Percentiles rank a stretch among this genome's conserved stretches.
Conservation (phyloP, 306 rosid species). For the Cercis canadensis region DNA sequence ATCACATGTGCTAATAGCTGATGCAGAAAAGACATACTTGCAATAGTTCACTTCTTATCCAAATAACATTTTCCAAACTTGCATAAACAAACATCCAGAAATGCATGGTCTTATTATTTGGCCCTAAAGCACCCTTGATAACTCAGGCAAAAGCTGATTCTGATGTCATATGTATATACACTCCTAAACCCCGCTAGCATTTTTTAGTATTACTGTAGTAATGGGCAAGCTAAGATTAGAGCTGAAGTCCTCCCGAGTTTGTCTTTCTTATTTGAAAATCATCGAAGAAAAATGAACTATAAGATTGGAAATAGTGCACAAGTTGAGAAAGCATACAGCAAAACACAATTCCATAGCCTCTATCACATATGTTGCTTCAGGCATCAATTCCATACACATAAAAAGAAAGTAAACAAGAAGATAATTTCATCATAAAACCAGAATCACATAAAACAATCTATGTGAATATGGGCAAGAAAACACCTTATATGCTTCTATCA, state of each 20-base stretch:
- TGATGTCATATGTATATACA: not conserved
- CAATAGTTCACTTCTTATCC: not conserved
- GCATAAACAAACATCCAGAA: not conserved
- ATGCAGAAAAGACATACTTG: not conserved
- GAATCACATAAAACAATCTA: not conserved
- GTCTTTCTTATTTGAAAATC: not conserved
- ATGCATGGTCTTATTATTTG: too few relatives aligned
- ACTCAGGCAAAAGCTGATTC: not conserved
- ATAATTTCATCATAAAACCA: not conserved
- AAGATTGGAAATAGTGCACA: not conserved
- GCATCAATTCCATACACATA: not conserved
- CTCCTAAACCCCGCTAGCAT: not conserved
- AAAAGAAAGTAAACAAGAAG: not conserved
- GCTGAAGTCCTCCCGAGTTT: not conserved
- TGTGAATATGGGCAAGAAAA: not conserved
- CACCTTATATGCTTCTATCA: not conserved
- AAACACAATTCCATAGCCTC: not conserved
- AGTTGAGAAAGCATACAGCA: not conserved
- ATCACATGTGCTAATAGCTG: not conserved
- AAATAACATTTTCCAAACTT: not conserved
- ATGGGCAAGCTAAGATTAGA: not conserved
- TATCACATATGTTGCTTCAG: not conserved
- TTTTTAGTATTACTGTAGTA: not conserved
- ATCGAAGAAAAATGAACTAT: not conserved
- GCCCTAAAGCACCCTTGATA: not conserved